These are phyloP conservation scores for Nymphaea thermarum DNA, from an alignment of 164 flowering plant genomes.

Conservation along the genomic window DNA sequence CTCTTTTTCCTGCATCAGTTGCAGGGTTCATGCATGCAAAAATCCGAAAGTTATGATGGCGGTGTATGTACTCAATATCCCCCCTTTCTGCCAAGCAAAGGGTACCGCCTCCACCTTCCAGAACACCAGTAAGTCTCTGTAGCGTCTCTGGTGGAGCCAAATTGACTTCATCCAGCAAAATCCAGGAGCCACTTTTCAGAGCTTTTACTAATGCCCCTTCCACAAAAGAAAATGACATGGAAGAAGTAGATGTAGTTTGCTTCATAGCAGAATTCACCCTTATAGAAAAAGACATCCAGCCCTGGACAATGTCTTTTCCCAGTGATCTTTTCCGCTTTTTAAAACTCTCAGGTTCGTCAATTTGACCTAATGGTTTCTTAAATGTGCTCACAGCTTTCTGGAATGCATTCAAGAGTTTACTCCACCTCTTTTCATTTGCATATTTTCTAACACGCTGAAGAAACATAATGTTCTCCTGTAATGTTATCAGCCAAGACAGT, in stretches of 20 bases:
- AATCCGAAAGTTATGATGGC: slow-evolving; percentile 79
- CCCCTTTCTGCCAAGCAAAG: slow-evolving; percentile 93
- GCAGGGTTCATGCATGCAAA: slow-evolving; percentile 99
- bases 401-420: slow-evolving; percentile 31
- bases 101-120: slow-evolving; percentile 75
- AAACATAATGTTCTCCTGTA: slow-evolving; percentile 12
- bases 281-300: slow-evolving; percentile 47
- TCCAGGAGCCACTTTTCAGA: slow-evolving; percentile 83
- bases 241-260: slow-evolving; percentile 45
- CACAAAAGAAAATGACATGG: slow-evolving; percentile 82
- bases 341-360: slow-evolving; percentile 23
- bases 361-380: slow-evolving; percentile 14
- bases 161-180: slow-evolving; percentile 95
- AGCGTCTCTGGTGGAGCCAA: slow-evolving; percentile 95
- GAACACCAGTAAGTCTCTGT: slow-evolving; percentile 81
- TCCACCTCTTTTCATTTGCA: slow-evolving; percentile 45
- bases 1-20: slow-evolving; percentile 95
- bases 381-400: slow-evolving; percentile 20
- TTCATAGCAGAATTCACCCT: slow-evolving; percentile 37
- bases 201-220: slow-evolving; percentile 92
- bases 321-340: slow-evolving; percentile 60
- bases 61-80: slow-evolving; percentile 44
- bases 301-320: slow-evolving; percentile 22
- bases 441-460: slow-evolving; percentile 22
- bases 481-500: no score